These are phyloP conservation scores for Lactuca saligna DNA, from an alignment of 129 eudicot genomes.

Conservation along the genomic window DNA sequence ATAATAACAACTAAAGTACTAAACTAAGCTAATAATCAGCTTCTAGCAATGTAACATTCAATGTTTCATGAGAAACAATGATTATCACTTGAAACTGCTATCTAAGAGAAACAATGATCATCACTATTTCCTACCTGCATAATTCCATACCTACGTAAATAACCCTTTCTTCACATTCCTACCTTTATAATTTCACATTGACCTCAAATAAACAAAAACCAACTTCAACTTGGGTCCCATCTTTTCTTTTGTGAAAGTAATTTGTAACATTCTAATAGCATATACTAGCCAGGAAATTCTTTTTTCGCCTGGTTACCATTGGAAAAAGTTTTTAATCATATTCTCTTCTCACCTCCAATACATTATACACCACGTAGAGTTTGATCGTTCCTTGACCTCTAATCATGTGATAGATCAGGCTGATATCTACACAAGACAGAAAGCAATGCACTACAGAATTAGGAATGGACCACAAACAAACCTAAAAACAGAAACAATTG, in stretches of 20 bases:
- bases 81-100: no score
- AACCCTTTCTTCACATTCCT: no score
- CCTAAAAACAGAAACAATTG: background rate
- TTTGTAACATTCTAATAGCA: no score
- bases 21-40: conserved; percentile 20
- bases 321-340: background rate
- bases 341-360: conserved; percentile 73
- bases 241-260: no score
- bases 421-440: conserved; percentile 58
- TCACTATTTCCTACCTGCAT: no score
- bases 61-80: background rate
- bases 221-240: no score
- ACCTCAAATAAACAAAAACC: no score
- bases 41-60: background rate
- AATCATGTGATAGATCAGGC: conserved; percentile 97
- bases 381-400: conserved; percentile 97
- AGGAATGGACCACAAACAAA: conserved; percentile 16
- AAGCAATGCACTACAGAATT: conserved; percentile 22
- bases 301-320: background rate
- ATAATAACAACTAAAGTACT: no score
- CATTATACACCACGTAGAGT: conserved; percentile 97
- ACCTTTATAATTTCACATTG: no score
- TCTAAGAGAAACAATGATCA: no score
- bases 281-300: no score
- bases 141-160: no score